These are phyloP conservation scores for Shiraia sp. DNA, from an alignment of 2,329 filamentous ascomycete species.

Conservation along the genomic window DNA sequence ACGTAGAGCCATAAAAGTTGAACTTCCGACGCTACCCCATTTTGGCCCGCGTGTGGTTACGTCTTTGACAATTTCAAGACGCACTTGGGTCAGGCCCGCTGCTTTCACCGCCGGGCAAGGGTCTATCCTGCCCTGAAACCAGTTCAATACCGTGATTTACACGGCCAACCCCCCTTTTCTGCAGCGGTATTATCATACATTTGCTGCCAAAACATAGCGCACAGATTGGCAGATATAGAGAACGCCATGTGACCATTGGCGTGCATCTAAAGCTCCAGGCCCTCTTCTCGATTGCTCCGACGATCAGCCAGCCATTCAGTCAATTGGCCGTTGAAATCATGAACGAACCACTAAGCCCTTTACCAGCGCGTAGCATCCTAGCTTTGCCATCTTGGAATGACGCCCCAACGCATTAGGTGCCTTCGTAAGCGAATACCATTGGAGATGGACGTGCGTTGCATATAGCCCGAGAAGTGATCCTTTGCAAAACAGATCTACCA, in stretches of 20 bases:
- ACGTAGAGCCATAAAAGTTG: not conserved
- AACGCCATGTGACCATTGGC: too few relatives aligned
- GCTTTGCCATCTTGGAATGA: constrained; percentile 16
- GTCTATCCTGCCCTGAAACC: not conserved
- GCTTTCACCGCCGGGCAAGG: constrained; percentile 4
- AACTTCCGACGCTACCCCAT: not conserved
- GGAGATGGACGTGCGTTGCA: constrained; percentile 13
- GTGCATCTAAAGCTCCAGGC: too few relatives aligned
- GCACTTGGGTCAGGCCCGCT: not conserved
- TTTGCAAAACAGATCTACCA: constrained; percentile 15
- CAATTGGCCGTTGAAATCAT: constrained; percentile 4
- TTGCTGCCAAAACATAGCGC: too few relatives aligned
- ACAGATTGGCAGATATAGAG: too few relatives aligned
- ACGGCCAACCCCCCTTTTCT: not conserved
- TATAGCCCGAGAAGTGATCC: constrained; percentile 16
- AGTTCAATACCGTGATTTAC: not conserved
- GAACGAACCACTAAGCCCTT: constrained; percentile 4
- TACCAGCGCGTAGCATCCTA: constrained; percentile 6
- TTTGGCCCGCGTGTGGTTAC: constrained; percentile 4
- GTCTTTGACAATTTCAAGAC: not conserved
- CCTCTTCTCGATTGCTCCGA: not conserved
- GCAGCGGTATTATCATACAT: not conserved
- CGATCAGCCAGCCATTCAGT: constrained; percentile 5
- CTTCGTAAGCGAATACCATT: constrained; percentile 6
- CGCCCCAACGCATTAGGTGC: constrained; percentile 6